phyloP scores from a whole-genome alignment of 805 yeast species.

The Lachancea cidri region DNA sequence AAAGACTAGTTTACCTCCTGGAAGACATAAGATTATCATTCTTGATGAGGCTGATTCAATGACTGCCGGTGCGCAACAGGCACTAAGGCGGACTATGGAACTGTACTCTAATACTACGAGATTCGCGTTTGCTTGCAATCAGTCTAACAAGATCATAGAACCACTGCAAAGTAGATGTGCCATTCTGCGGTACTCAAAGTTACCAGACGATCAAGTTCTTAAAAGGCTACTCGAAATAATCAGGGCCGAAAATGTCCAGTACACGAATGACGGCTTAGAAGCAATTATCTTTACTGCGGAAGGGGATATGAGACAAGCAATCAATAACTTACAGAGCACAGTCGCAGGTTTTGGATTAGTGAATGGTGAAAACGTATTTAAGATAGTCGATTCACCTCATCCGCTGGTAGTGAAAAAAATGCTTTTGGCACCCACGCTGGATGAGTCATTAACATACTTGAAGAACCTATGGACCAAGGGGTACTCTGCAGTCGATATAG shows the following conservation, averaged over 20 bases:
- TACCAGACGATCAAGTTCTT: conserved; percentile 81
- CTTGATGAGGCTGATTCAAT: conserved; percentile 94
- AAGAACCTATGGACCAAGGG: conserved; percentile 78
- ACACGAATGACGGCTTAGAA: conserved; percentile 83
- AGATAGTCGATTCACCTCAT: conserved; percentile 94
- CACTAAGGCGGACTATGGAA: conserved; percentile 92
- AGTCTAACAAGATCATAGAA: conserved; percentile 89
- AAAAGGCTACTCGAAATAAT: conserved; percentile 68
- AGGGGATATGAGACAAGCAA: conserved; percentile 98
- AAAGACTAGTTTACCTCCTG: conserved; percentile 79
- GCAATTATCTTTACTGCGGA: conserved; percentile 94
- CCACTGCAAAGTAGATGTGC: conserved; percentile 97
- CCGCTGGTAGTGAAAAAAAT: conserved; percentile 76
- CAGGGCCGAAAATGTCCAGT: conserved; percentile 64
- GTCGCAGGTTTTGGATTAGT: conserved; percentile 91
- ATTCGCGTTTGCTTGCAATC: conserved; percentile 98
- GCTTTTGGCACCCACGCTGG: conserved; percentile 54
- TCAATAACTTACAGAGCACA: conserved; percentile 89
- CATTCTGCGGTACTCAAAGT: conserved; percentile 73
- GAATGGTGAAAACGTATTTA: conserved; percentile 88
- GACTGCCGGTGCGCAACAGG: conserved; percentile 97
- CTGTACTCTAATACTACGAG: conserved; percentile 91
- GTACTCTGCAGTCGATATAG: conserved; percentile 88
- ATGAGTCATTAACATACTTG: conserved; percentile 59
- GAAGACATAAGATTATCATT: conserved; percentile 88